Evolutionary conservation across 2,329 filamentous ascomycete genomes (phyloP).

Genomic region (Fusarium equiseti): DNA sequence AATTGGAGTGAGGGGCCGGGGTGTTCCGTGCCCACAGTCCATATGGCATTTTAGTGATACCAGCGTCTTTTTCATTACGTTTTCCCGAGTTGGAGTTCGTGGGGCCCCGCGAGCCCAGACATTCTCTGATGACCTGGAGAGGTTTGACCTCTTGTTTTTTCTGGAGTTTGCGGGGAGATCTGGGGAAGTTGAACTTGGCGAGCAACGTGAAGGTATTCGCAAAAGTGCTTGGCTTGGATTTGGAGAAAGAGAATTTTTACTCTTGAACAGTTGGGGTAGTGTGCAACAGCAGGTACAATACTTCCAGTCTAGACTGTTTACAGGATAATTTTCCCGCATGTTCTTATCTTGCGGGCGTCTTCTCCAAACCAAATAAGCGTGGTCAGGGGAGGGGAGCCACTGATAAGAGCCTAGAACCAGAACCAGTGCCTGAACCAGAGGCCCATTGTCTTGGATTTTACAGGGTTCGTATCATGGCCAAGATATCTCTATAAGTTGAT

Average conservation of each 20-base stretch:
- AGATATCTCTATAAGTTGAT: background rate
- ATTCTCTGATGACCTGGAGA: slow-evolving; percentile 30
- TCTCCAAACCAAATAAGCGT: slow-evolving; percentile 36
- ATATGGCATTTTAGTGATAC: slow-evolving; percentile 18
- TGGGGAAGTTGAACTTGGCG: slow-evolving; percentile 9
- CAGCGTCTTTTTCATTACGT: slow-evolving; percentile 45
- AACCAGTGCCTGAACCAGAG: background rate
- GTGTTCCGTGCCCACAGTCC: slow-evolving; percentile 29
- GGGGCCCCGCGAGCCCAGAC: slow-evolving; percentile 44
- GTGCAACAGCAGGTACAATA: background rate
- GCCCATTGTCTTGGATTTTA: background rate
- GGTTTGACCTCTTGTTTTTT: slow-evolving; percentile 27
- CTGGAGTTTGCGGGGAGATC: slow-evolving; percentile 41
- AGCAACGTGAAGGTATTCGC: slow-evolving; percentile 25
- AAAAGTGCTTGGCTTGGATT: slow-evolving; percentile 14
- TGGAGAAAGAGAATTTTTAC: slow-evolving; percentile 27
- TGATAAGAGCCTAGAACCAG: slow-evolving; percentile 21
- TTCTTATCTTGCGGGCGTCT: slow-evolving; percentile 31
- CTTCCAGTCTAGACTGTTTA: slow-evolving; percentile 7
- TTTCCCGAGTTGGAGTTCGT: slow-evolving; percentile 19
- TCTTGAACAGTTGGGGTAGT: slow-evolving; percentile 24
- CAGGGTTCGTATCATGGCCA: background rate
- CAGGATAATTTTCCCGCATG: background rate
- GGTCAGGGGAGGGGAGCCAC: slow-evolving; percentile 19
- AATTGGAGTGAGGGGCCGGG: slow-evolving; percentile 15